A percentile compares a stretch with the other conserved stretches of the same genome.
Conservation (phyloP, 129 eudicot species). For the Artemisia annua region DNA sequence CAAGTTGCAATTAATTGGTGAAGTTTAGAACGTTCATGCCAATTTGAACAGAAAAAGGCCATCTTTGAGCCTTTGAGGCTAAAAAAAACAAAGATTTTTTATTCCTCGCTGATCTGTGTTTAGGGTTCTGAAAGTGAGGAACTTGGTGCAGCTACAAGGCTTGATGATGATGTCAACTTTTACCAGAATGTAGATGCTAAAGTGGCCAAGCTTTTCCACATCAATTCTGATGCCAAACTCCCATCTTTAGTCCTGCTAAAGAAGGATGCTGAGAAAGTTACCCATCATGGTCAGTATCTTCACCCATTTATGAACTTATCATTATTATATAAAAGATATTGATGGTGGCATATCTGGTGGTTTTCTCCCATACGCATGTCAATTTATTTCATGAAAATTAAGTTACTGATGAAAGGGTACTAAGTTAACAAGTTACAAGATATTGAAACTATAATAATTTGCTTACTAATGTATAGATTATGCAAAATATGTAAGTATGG, state of each 20-base stretch:
- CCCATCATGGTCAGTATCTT: conserved; percentile 55
- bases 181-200: conserved; percentile 67
- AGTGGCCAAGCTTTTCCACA: conserved; percentile 76
- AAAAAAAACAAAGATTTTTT: background rate
- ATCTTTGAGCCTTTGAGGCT: background rate
- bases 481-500: too few relatives aligned
- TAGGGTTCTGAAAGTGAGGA: conserved; percentile 82
- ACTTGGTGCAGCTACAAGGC: conserved; percentile 63
- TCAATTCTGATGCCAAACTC: conserved; percentile 56
- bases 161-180: conserved; percentile 76
- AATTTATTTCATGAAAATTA: too few relatives aligned
- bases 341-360: too few relatives aligned
- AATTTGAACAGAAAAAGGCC: background rate
- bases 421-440: too few relatives aligned
- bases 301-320: background rate
- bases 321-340: too few relatives aligned
- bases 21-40: background rate
- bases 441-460: too few relatives aligned
- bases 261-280: conserved; percentile 78
- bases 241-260: conserved; percentile 78
- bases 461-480: too few relatives aligned
- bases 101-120: conserved; percentile 13
- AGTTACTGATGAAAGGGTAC: too few relatives aligned
- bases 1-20: background rate
- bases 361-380: too few relatives aligned